Evolutionary conservation across 2,329 filamentous ascomycete genomes (phyloP).

Genomic region (Colletotrichum sp.): DNA sequence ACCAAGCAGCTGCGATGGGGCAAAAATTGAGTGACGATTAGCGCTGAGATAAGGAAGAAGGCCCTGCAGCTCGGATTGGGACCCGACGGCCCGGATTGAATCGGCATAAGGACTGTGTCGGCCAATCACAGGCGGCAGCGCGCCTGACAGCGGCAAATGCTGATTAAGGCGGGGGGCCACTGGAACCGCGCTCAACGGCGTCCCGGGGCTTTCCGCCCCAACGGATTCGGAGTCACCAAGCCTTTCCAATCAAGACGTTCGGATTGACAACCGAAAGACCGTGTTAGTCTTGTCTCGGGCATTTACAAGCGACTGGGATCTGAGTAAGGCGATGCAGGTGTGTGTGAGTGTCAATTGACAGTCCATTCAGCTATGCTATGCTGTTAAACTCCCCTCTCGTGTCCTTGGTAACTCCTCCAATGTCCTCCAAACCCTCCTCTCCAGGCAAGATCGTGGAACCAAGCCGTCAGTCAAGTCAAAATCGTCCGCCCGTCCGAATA

Average conservation of each 20-base stretch:
- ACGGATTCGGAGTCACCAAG: not conserved
- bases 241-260: slow-evolving; percentile 4
- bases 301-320: not conserved
- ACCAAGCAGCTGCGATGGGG: slow-evolving; percentile 1
- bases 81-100: slow-evolving; percentile 20
- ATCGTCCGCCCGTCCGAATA: not conserved
- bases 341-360: not conserved
- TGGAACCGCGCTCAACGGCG: not conserved
- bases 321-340: not conserved
- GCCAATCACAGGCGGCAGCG: not conserved
- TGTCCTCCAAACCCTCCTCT: slow-evolving; percentile 11
- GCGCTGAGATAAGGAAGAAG: not conserved
- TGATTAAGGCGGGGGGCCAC: not conserved
- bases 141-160: not conserved
- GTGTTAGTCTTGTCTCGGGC: not conserved
- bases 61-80: slow-evolving; percentile 10
- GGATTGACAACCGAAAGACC: not conserved
- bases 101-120: slow-evolving; percentile 7
- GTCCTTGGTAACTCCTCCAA: not conserved
- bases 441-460: not conserved
- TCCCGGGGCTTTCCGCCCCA: slow-evolving; percentile 17
- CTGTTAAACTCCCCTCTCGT: not conserved
- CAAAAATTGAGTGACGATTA: slow-evolving; percentile 4
- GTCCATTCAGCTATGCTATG: slow-evolving; percentile 8
- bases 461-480: not conserved